Percentiles rank a stretch among this genome's conserved stretches.
Evolutionary conservation across 768 basidiomycete species (phyloP).

Genomic region (Lactifluus rugatus): DNA sequence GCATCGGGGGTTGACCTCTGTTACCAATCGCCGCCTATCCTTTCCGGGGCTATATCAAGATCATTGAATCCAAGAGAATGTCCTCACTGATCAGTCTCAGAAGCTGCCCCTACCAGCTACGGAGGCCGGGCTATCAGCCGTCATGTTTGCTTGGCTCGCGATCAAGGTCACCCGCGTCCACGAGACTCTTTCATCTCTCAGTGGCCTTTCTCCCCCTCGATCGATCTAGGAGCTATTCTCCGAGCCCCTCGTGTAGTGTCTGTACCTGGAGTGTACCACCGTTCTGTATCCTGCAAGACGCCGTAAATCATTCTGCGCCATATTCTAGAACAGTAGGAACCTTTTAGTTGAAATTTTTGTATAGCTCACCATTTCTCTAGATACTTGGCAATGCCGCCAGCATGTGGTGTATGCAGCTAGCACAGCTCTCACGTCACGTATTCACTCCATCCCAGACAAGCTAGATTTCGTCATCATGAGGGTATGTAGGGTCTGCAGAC

Average conservation of each 20-base stretch:
- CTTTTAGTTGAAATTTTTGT: no score
- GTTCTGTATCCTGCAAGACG: neutral
- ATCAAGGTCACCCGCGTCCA: neutral
- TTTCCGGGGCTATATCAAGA: neutral
- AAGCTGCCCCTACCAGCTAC: neutral
- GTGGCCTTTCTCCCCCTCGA: neutral
- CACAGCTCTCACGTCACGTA: neutral
- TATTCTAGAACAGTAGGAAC: neutral
- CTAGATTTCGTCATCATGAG: neutral
- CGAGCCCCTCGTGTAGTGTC: neutral
- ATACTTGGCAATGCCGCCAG: neutral
- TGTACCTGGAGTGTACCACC: neutral
- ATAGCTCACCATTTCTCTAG: neutral
- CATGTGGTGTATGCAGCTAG: neutral
- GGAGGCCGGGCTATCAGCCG: neutral
- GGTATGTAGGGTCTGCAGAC: neutral
- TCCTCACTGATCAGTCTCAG: neutral
- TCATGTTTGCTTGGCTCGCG: neutral
- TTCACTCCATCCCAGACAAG: neutral
- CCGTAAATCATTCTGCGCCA: neutral
- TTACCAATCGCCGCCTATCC: neutral
- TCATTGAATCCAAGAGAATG: neutral
- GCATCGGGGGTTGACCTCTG: neutral
- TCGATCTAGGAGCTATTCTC: neutral
- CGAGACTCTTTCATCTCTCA: neutral